These are phyloP conservation scores for Eutrema salsugineum DNA, from an alignment of 441 rosid species.

Conservation along the genomic window DNA sequence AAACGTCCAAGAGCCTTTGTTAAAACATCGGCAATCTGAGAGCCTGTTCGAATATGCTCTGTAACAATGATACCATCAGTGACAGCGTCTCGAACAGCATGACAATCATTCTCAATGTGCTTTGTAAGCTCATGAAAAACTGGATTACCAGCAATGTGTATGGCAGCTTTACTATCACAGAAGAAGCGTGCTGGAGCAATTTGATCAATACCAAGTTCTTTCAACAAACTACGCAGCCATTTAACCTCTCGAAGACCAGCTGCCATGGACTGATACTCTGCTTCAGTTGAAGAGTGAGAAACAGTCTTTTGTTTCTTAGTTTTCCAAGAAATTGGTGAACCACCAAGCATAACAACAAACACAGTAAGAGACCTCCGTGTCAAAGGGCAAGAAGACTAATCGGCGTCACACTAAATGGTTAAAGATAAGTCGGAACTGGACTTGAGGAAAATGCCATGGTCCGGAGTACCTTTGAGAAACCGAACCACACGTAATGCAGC, in stretches of 20 bases:
- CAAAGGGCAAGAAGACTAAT: neutral
- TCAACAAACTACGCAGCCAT: neutral
- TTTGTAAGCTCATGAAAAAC: neutral
- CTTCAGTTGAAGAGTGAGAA: too few species aligned
- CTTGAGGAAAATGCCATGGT: neutral
- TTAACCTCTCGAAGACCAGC: neutral
- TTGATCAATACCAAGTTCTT: neutral
- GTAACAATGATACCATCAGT: too few species aligned
- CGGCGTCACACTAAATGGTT: neutral
- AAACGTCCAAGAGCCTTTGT: too few species aligned
- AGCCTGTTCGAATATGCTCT: too few species aligned
- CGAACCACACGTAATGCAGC: neutral
- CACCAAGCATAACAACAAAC: neutral
- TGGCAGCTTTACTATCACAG: neutral
- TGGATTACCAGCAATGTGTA: neutral
- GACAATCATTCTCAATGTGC: too few species aligned
- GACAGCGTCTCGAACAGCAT: too few species aligned
- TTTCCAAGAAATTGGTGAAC: neutral
- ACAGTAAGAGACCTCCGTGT: neutral
- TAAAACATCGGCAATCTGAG: too few species aligned
- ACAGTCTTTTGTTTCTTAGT: too few species aligned
- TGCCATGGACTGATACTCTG: neutral
- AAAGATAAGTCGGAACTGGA: neutral
- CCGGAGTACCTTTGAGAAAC: neutral
- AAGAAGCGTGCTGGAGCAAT: neutral